phyloP scores from a whole-genome alignment of 2,329 filamentous ascomycete species.

The Taxawa tesnikishii region DNA sequence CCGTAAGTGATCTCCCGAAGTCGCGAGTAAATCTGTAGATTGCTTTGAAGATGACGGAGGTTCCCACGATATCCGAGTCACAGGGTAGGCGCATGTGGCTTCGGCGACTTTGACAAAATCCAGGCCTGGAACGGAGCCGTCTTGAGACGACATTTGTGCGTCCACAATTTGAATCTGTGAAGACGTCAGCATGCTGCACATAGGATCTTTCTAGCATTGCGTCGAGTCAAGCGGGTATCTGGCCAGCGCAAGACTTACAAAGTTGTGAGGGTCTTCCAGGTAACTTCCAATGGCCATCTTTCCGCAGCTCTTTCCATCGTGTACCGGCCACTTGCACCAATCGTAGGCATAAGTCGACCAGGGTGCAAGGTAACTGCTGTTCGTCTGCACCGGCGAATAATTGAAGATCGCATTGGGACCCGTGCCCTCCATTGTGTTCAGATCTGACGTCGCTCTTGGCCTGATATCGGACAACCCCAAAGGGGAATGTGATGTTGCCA shows the following conservation, averaged over 20 bases:
- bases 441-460: constrained; percentile 68
- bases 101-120: constrained; percentile 92
- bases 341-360: constrained; percentile 96
- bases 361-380: constrained; percentile 86
- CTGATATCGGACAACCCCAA: constrained; percentile 86
- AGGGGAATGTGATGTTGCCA: constrained; percentile 67
- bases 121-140: constrained; percentile 57
- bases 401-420: constrained; percentile 50
- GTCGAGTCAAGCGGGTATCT: too few species aligned
- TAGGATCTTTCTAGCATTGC: too few species aligned
- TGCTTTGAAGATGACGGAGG: constrained; percentile 90
- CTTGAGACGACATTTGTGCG: constrained; percentile 62
- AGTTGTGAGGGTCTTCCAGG: constrained; percentile 95
- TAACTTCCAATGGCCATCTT: constrained; percentile 95
- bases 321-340: constrained; percentile 96
- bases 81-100: constrained; percentile 94
- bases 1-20: constrained; percentile 85
- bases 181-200: too few species aligned
- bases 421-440: constrained; percentile 51
- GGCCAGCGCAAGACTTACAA: constrained; percentile 52
- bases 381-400: constrained; percentile 52
- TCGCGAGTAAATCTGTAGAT: constrained; percentile 86
- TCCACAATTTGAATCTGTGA: constrained; percentile 90
- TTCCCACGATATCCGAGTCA: constrained; percentile 91
- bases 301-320: constrained; percentile 57